phyloP scores from a whole-genome alignment of 257 asterid genomes.

The Salvia rosmarinus region DNA sequence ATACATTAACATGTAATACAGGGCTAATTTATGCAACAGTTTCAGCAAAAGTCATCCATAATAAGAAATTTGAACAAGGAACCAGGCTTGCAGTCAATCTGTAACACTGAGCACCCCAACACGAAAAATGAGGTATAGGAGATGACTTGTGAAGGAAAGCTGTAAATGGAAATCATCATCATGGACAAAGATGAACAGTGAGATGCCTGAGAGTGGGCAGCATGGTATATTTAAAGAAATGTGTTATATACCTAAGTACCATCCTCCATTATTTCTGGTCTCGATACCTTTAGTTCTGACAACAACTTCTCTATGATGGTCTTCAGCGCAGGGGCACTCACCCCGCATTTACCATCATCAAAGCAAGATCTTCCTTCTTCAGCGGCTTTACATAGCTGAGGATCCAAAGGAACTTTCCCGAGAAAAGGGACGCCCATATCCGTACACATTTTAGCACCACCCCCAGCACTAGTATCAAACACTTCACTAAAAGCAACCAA shows the following conservation, averaged over 20 bases:
- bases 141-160: background rate
- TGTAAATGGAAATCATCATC: too few species aligned
- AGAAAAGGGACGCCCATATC: conserved; percentile 87
- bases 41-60: background rate
- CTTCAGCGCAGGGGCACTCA: conserved; percentile 70
- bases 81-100: background rate
- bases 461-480: conserved; percentile 82
- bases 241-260: background rate
- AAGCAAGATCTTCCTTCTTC: conserved; percentile 95
- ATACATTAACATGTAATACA: background rate
- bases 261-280: conserved; percentile 12
- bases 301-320: conserved; percentile 60
- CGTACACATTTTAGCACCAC: conserved; percentile 83
- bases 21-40: background rate
- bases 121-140: background rate
- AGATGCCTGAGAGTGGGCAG: too few species aligned
- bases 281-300: conserved; percentile 46
- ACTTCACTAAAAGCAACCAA: conserved; percentile 69
- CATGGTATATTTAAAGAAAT: too few species aligned
- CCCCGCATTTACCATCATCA: conserved; percentile 53
- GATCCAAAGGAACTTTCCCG: conserved; percentile 88
- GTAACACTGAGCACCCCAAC: background rate
- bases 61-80: too few species aligned
- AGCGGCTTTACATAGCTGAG: conserved; percentile 86
- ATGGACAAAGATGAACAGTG: too few species aligned